phyloP scores from a whole-genome alignment of 768 basidiomycete genomes.

The Tricholoma bakamatsutake region DNA sequence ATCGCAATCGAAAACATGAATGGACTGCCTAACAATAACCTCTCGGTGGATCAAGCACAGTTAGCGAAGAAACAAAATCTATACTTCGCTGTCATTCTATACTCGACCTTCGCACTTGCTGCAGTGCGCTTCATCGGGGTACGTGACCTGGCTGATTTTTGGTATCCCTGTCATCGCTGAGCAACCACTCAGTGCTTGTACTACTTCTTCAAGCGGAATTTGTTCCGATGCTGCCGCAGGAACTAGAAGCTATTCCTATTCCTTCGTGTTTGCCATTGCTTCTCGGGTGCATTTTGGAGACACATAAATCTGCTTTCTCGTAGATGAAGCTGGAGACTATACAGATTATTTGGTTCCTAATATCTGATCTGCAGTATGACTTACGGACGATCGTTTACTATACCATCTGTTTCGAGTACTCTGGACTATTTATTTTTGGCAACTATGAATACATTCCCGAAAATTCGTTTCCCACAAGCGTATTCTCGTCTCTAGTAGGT shows the following conservation, averaged over 20 bases:
- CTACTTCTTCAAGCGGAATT: constrained; percentile 79
- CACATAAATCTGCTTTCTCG: constrained; percentile 2
- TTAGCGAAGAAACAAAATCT: constrained; percentile 39
- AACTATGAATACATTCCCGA: constrained; percentile 56
- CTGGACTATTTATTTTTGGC: neutral
- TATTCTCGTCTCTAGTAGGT: neutral
- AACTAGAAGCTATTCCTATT: constrained; percentile 38
- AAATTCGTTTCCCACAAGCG: constrained; percentile 30
- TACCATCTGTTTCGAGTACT: neutral
- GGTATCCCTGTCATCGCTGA: neutral
- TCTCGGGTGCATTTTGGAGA: constrained; percentile 2
- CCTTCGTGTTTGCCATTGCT: constrained; percentile 1
- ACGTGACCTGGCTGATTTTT: constrained; percentile 23
- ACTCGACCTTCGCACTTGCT: constrained; percentile 71
- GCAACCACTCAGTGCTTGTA: constrained; percentile 56
- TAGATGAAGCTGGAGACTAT: neutral
- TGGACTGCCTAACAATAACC: constrained; percentile 40
- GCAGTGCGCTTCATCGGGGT: constrained; percentile 73
- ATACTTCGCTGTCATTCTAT: constrained; percentile 77
- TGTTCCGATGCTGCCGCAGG: constrained; percentile 76
- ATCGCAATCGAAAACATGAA: constrained; percentile 74
- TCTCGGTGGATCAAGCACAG: constrained; percentile 32
- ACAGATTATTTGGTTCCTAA: neutral
- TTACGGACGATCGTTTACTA: neutral
- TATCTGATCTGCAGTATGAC: neutral